Evolutionary conservation across 768 basidiomycete species (phyloP), one percentile per base, ranked within the genome.

Genomic region (Suillus placidus): DNA sequence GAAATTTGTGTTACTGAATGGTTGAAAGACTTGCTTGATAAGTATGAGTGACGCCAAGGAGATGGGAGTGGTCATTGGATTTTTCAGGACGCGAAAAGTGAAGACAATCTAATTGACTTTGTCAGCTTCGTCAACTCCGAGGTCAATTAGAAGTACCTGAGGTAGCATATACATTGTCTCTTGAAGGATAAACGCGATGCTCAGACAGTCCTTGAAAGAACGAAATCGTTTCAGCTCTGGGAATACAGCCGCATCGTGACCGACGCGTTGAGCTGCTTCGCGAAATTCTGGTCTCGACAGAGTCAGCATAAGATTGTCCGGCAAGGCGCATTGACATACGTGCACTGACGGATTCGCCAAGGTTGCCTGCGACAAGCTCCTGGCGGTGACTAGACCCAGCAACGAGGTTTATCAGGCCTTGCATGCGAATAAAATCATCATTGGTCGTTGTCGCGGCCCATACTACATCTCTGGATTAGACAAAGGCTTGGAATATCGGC

Each of bases 361-460:
- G 79, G 40, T 86, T 86, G 9, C 87, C 85, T 1, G 91, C 89
- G 6, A 92, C 87, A 42, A 93, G 78, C 74, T 94, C 92, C 69
- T 92, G 87, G 23, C 90, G 84, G 70, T 93, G 73, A 55, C 86
- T 76, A 69, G 10, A 2, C 2, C 6, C 23, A 26, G 76, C 79
- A 6, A 90, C 84, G 18, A 86, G 74, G 56, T 80, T 79, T 60
- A 88, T 87, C 71, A 91, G 76, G 23, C 92, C 91, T 70, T 88
- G 82, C 74, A 87, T 84, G 35, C 81, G 81, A 54, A 92, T 74
- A 64, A 85, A 93, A 66, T 91, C 84, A 0, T 79, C 62, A 72
- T 91, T 79, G 62, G 77, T 87, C n/a, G 87, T 89, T 3, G 88
- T 92, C 0, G 91, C 91, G 30, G 87, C 89, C 88, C 89, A 93